Conservation (phyloP, 2,329 filamentous ascomycete genomes). For the Parafenestella ontariensis region DNA sequence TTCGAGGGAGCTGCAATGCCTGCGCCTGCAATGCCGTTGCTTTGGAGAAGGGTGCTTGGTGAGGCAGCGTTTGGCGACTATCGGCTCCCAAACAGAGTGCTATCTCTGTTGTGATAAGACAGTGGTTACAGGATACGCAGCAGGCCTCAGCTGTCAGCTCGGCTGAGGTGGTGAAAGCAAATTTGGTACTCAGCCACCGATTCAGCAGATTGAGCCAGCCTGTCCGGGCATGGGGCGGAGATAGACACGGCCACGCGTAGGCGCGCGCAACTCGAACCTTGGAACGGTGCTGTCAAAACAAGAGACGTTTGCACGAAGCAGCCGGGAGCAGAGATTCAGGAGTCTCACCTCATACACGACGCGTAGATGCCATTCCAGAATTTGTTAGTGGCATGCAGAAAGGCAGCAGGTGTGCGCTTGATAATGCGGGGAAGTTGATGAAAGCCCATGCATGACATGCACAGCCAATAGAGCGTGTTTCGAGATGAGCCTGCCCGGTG, state of each 20-base stretch:
- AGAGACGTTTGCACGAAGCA: background rate
- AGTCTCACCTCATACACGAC: conserved; percentile 7
- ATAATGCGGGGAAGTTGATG: conserved; percentile 42
- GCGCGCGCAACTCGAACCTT: conserved; percentile 15
- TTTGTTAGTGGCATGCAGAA: conserved; percentile 28
- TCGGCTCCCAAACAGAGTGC: conserved; percentile 5
- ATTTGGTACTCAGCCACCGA: conserved; percentile 25
- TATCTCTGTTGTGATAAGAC: conserved; percentile 12
- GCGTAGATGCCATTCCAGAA: conserved; percentile 13
- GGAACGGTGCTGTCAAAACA: conserved; percentile 5
- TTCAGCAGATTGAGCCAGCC: conserved; percentile 8
- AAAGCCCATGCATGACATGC: conserved; percentile 20
- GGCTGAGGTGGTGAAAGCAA: conserved; percentile 17
- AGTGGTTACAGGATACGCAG: conserved; percentile 6
- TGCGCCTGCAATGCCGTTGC: no score
- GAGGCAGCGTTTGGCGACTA: background rate
- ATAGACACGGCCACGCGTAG: conserved; percentile 10
- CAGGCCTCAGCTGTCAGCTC: conserved; percentile 18
- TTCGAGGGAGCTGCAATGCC: no score
- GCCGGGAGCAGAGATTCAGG: conserved; percentile 4
- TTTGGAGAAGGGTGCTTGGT: background rate
- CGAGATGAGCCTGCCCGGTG: conserved; percentile 2
- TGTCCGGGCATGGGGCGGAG: conserved; percentile 8
- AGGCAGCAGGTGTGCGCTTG: conserved; percentile 14
- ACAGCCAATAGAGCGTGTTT: conserved; percentile 23